Evolutionary conservation across 805 yeast genomes (phyloP).

Genomic region (Candida jianshihensis): DNA sequence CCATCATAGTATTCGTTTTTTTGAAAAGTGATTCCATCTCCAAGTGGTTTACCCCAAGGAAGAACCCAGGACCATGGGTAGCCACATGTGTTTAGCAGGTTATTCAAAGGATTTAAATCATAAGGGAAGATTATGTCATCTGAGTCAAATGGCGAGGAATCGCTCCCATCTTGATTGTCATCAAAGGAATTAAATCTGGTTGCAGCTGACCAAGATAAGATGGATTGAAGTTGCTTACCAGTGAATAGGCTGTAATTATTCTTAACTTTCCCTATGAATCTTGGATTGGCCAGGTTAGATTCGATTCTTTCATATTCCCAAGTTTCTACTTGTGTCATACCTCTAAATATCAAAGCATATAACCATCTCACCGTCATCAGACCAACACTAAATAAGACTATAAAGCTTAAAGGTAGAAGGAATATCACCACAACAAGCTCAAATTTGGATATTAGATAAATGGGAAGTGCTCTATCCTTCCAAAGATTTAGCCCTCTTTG

Average conservation of each 20-base stretch:
- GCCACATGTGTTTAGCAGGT: slow-evolving; percentile 51
- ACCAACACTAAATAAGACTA: slow-evolving; percentile 55
- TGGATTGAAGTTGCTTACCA: slow-evolving; percentile 14
- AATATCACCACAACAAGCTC: slow-evolving; percentile 52
- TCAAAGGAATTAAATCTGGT: slow-evolving; percentile 7
- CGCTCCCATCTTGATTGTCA: slow-evolving; percentile 5
- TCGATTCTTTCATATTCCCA: slow-evolving; percentile 90
- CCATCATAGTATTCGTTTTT: slow-evolving; percentile 45
- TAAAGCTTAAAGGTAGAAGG: slow-evolving; percentile 44
- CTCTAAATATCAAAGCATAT: slow-evolving; percentile 44
- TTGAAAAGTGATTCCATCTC: slow-evolving; percentile 51
- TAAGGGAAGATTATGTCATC: slow-evolving; percentile 82
- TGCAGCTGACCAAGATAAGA: slow-evolving; percentile 17
- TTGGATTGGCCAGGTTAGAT: slow-evolving; percentile 48
- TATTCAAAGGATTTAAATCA: slow-evolving; percentile 56
- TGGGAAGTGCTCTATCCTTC: slow-evolving; percentile 43
- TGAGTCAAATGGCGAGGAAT: slow-evolving; percentile 30
- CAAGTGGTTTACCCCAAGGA: slow-evolving; percentile 63
- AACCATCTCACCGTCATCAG: slow-evolving; percentile 58
- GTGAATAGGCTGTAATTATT: slow-evolving; percentile 30
- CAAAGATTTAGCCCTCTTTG: slow-evolving; percentile 38
- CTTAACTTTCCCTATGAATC: slow-evolving; percentile 45
- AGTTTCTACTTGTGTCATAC: slow-evolving; percentile 83
- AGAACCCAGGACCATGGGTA: slow-evolving; percentile 55
- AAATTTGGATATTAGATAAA: slow-evolving; percentile 42